These are phyloP conservation scores for Saccharum hybrid DNA, from an alignment of 202 grass and related monocot species.

Conservation along the genomic window DNA sequence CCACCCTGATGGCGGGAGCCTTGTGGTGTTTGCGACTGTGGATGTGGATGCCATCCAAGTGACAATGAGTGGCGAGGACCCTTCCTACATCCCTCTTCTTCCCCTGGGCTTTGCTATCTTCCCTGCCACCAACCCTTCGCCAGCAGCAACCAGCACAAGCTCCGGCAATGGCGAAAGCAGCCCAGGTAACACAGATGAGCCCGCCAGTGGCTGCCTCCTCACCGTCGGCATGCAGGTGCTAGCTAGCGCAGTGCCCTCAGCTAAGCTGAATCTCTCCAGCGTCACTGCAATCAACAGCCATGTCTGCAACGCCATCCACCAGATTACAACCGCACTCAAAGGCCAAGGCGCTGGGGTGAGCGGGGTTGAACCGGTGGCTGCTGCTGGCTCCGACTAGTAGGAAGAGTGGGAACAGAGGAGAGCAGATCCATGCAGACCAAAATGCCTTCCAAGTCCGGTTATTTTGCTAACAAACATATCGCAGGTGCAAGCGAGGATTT, in stretches of 20 bases:
- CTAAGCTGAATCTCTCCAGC: too few relatives aligned
- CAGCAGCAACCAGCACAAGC: conserved; percentile 25
- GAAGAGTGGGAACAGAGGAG: conserved; percentile 30
- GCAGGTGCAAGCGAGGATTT: conserved; percentile 76
- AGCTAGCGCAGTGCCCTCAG: too few relatives aligned
- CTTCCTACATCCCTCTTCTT: conserved; percentile 88
- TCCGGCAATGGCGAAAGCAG: not conserved
- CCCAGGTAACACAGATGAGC: conserved; percentile 36
- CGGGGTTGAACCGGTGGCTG: conserved; percentile 33
- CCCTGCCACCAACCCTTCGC: conserved; percentile 52
- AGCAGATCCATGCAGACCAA: conserved; percentile 32
- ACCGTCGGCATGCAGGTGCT: conserved; percentile 63
- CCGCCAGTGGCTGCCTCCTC: conserved; percentile 70
- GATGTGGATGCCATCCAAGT: conserved; percentile 93
- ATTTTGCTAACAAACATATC: conserved; percentile 41
- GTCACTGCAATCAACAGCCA: too few relatives aligned
- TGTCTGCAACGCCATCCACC: too few relatives aligned
- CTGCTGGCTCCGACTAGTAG: conserved; percentile 44
- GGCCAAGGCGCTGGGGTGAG: conserved; percentile 40
- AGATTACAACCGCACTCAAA: conserved; percentile 44
- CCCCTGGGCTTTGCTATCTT: conserved; percentile 85
- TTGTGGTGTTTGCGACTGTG: conserved; percentile 78
- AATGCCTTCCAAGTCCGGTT: conserved; percentile 43
- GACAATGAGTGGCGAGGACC: conserved; percentile 88
- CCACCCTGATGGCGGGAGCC: conserved; percentile 73